Percentiles rank a stretch among this genome's conserved stretches.
Conservation (phyloP, 1,139 yeast genomes). For the Saccharomyces hybrid region DNA sequence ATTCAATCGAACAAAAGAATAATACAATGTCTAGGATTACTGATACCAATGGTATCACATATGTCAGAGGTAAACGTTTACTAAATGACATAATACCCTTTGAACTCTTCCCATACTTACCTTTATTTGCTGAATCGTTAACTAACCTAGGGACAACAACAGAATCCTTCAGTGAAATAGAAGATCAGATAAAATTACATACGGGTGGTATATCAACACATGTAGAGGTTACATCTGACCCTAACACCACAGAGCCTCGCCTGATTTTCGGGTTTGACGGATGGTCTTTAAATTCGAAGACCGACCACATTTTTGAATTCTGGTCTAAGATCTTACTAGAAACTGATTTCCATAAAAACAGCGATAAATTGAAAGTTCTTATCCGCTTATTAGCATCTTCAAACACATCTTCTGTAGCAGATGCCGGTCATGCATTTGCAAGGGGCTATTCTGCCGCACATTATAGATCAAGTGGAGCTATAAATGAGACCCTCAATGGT, state of each 20-base stretch:
- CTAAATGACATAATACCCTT: slow-evolving; percentile 49
- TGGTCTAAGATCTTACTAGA: slow-evolving; percentile 62
- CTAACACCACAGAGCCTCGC: slow-evolving; percentile 33
- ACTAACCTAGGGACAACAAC: slow-evolving; percentile 75
- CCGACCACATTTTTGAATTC: slow-evolving; percentile 51
- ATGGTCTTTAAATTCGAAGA: slow-evolving; percentile 63
- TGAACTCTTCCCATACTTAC: slow-evolving; percentile 58
- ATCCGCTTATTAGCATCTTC: slow-evolving; percentile 72
- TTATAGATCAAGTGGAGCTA: slow-evolving; percentile 50
- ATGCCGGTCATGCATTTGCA: slow-evolving; percentile 84
- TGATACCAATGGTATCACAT: slow-evolving; percentile 70
- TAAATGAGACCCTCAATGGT: slow-evolving; percentile 63
- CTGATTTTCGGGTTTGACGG: slow-evolving; percentile 57
- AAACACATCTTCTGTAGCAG: slow-evolving; percentile 71
- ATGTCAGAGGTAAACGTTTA: slow-evolving; percentile 53
- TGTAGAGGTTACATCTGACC: slow-evolving; percentile 50
- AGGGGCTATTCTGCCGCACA: slow-evolving; percentile 59
- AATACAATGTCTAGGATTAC: slow-evolving; percentile 41
- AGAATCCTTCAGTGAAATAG: slow-evolving; percentile 71
- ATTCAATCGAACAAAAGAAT: slow-evolving; percentile 31
- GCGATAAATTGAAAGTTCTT: slow-evolving; percentile 64
- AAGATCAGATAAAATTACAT: slow-evolving; percentile 68
- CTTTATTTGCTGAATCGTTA: slow-evolving; percentile 71
- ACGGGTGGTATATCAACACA: slow-evolving; percentile 80
- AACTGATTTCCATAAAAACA: slow-evolving; percentile 59